Conservation (phyloP, 2,329 filamentous ascomycete genomes). For the Mycocentrospora acerina region DNA sequence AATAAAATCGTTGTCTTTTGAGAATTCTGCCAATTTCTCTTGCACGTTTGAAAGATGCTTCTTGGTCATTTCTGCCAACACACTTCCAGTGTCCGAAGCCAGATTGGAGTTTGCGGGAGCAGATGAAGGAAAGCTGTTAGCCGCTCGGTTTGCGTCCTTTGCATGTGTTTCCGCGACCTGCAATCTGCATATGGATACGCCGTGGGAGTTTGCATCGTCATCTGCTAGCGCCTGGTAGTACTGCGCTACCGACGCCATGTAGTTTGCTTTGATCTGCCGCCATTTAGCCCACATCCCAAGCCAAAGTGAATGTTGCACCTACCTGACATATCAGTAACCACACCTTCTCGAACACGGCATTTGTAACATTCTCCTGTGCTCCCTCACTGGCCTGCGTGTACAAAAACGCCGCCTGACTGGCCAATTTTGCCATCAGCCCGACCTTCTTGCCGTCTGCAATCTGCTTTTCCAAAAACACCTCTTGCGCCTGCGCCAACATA, state of each 20-base stretch:
- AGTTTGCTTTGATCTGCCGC: slow-evolving; percentile 70
- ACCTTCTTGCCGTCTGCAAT: slow-evolving; percentile 90
- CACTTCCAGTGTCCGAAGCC: slow-evolving; percentile 71
- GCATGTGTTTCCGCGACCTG: slow-evolving; percentile 77
- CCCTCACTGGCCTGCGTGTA: slow-evolving; percentile 88
- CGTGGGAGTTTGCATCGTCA: slow-evolving; percentile 84
- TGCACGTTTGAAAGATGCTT: slow-evolving; percentile 79
- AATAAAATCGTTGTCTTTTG: slow-evolving; percentile 97
- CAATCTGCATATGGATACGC: slow-evolving; percentile 78
- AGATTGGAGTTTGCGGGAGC: slow-evolving; percentile 82
- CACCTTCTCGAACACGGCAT: slow-evolving; percentile 89
- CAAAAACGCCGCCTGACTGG: slow-evolving; percentile 84
- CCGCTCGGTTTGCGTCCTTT: slow-evolving; percentile 74
- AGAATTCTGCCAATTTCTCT: slow-evolving; percentile 72
- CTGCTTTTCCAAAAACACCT: slow-evolving; percentile 97
- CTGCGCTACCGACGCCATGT: slow-evolving; percentile 83
- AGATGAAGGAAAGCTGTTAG: slow-evolving; percentile 77
- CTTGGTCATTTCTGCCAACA: slow-evolving; percentile 79
- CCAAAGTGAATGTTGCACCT: slow-evolving; percentile 28
- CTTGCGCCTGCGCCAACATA: slow-evolving; percentile 93
- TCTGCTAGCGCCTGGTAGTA: slow-evolving; percentile 93
- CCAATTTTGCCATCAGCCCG: slow-evolving; percentile 86
- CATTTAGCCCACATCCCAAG: slow-evolving; percentile 6
- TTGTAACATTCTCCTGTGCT: slow-evolving; percentile 87
- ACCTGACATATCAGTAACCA: slow-evolving; percentile 85